Evolutionary conservation across 1,284 basidiomycete genomes (phyloP).

Genomic region (Cystobasidium slooffiae): DNA sequence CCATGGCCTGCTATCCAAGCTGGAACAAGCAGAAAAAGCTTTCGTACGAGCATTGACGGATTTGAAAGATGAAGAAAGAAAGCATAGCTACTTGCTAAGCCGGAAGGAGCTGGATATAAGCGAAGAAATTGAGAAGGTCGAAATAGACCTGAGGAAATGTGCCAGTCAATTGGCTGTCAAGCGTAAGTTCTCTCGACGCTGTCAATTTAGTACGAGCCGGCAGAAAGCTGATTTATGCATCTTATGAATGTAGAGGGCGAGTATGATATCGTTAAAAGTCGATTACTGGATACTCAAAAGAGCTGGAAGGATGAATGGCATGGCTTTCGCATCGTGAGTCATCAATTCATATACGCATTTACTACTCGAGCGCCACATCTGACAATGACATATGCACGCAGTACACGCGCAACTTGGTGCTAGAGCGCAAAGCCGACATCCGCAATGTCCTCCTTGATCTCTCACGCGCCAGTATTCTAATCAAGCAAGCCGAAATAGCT

Average conservation of each 20-base stretch:
- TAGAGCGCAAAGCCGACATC: conserved; percentile 3
- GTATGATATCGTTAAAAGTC: conserved; percentile 17
- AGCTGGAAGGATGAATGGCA: conserved; percentile 33
- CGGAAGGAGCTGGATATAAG: not conserved
- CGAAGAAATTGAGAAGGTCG: conserved; percentile 35
- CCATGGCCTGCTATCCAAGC: not conserved
- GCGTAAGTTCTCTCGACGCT: conserved; percentile 2
- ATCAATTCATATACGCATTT: not conserved
- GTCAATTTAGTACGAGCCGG: not conserved
- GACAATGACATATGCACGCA: not conserved
- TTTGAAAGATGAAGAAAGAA: conserved; percentile 12
- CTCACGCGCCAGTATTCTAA: conserved; percentile 5
- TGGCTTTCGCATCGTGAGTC: conserved; percentile 18
- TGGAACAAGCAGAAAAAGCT: conserved; percentile 27
- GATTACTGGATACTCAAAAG: conserved; percentile 4
- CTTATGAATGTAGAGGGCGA: not conserved
- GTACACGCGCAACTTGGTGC: conserved; percentile 7
- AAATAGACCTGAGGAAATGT: conserved; percentile 25
- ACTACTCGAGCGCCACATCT: not conserved
- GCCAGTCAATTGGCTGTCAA: conserved; percentile 4
- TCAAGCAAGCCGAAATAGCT: conserved; percentile 16
- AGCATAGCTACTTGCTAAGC: not conserved
- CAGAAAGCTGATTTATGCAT: not conserved
- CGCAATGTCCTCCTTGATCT: conserved; percentile 12
- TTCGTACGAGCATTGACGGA: conserved; percentile 7